phyloP scores from a whole-genome alignment of 2,329 filamentous ascomycete species.

The Cercospora nicotianae region DNA sequence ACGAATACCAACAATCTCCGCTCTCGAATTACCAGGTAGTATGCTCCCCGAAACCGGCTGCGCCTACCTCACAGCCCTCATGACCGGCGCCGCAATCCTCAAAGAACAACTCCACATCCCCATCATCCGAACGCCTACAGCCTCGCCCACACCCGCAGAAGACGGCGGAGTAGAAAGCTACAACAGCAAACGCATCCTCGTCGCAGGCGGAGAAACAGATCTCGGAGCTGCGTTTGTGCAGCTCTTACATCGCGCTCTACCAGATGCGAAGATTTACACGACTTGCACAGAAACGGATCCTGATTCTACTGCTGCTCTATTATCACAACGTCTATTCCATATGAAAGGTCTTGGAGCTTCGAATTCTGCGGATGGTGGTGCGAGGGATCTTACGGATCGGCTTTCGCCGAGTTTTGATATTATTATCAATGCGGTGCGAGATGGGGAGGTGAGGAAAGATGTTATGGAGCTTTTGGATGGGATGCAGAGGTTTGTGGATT shows the following conservation, averaged over 20 bases:
- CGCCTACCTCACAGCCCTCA: slow-evolving; percentile 14
- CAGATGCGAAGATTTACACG: slow-evolving; percentile 5
- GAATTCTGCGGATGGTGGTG: slow-evolving; percentile 4
- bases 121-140: slow-evolving; percentile 13
- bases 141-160: slow-evolving; percentile 10
- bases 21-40: slow-evolving; percentile 14
- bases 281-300: not conserved
- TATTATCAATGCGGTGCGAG: slow-evolving; percentile 7
- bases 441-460: not conserved
- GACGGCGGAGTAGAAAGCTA: slow-evolving; percentile 16
- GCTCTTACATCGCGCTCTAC: slow-evolving; percentile 15
- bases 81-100: slow-evolving; percentile 14
- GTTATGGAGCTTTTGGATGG: slow-evolving; percentile 13
- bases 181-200: slow-evolving; percentile 15
- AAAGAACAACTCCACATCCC: slow-evolving; percentile 20
- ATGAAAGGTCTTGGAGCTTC: slow-evolving; percentile 11
- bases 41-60: slow-evolving; percentile 15
- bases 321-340: not conserved
- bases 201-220: slow-evolving; percentile 14
- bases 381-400: not conserved
- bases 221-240: slow-evolving; percentile 15
- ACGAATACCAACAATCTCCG: slow-evolving; percentile 17
- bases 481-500: slow-evolving; percentile 12
- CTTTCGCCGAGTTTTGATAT: slow-evolving; percentile 17
- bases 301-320: not conserved